A percentile compares a stretch with the other conserved stretches of the same genome.
These are phyloP conservation scores for Podosphaera leucotricha DNA, from an alignment of 2,329 filamentous ascomycete species.

Conservation along the genomic window DNA sequence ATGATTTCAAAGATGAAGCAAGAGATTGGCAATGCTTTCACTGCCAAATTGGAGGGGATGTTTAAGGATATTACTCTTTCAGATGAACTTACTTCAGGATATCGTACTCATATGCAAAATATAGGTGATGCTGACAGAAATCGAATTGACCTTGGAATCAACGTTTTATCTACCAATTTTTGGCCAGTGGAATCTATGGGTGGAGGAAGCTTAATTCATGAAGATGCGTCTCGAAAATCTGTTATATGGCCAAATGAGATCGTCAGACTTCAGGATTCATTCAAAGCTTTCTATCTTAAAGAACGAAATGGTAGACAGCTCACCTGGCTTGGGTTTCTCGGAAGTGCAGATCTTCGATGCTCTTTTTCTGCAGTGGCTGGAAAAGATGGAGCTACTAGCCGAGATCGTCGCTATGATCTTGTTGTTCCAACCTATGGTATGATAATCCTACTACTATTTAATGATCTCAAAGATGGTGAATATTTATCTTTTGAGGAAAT, in stretches of 20 bases:
- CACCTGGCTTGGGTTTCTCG: slow-evolving; percentile 51
- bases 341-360: slow-evolving; percentile 69
- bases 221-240: slow-evolving; percentile 21
- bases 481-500: slow-evolving; percentile 50
- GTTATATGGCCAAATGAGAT: slow-evolving; percentile 59
- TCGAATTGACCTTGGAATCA: slow-evolving; percentile 58
- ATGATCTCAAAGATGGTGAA: slow-evolving; percentile 36
- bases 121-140: slow-evolving; percentile 29
- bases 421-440: slow-evolving; percentile 86
- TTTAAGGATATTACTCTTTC: slow-evolving; percentile 90
- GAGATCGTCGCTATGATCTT: slow-evolving; percentile 60
- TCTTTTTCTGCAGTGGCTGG: slow-evolving; percentile 48
- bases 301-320: slow-evolving; percentile 75
- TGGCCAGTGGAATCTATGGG: slow-evolving; percentile 87
- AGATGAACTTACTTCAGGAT: slow-evolving; percentile 55
- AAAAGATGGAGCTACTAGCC: slow-evolving; percentile 38
- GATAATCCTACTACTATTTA: slow-evolving; percentile 76
- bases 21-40: slow-evolving; percentile 86
- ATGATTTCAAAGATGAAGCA: slow-evolving; percentile 96
- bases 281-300: slow-evolving; percentile 69
- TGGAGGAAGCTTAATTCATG: slow-evolving; percentile 25
- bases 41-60: slow-evolving; percentile 83
- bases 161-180: slow-evolving; percentile 74
- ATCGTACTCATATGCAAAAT: slow-evolving; percentile 40
- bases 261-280: slow-evolving; percentile 54